Conservation (phyloP, 768 basidiomycete genomes). For the Russula vinacea region DNA sequence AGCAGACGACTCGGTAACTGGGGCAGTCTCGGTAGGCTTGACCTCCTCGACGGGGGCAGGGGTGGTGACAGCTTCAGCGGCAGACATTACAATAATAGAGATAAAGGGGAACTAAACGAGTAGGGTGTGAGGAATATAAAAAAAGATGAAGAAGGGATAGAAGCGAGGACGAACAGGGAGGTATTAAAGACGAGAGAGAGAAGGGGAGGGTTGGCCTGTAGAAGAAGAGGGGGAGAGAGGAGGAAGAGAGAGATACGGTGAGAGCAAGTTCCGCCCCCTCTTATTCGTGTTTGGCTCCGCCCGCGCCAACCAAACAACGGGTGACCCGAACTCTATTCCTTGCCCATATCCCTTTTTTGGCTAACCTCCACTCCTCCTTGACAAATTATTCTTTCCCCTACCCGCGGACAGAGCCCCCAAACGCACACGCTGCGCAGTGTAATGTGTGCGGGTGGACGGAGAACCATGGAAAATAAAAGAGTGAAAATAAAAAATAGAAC, state of each 20-base stretch:
- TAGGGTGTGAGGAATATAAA: not conserved
- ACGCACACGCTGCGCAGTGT: not conserved
- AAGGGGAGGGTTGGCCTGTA: constrained; percentile 41
- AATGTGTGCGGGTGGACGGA: not conserved
- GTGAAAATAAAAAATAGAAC: not conserved
- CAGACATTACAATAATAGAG: constrained; percentile 69
- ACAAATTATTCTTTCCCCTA: not conserved
- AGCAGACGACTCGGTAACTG: constrained; percentile 35
- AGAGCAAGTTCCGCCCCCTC: constrained; percentile 36
- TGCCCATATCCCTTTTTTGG: constrained; percentile 20
- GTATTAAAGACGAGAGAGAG: constrained; percentile 61
- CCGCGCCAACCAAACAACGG: constrained; percentile 37
- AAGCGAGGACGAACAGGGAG: constrained; percentile 28
- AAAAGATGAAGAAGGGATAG: not conserved
- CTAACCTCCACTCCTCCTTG: constrained; percentile 1
- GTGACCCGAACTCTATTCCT: constrained; percentile 36
- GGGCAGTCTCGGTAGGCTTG: constrained; percentile 45
- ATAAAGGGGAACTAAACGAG: constrained; percentile 11
- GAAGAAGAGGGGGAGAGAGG: constrained; percentile 34
- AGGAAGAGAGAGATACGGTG: constrained; percentile 33
- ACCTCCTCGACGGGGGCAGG: constrained; percentile 52
- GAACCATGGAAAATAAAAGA: not conserved
- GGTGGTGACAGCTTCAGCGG: constrained; percentile 54
- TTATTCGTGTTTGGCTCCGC: constrained; percentile 38
- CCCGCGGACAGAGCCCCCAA: not conserved